phyloP scores from a whole-genome alignment of 2,329 filamentous ascomycete species.

The Penicillium sp. region DNA sequence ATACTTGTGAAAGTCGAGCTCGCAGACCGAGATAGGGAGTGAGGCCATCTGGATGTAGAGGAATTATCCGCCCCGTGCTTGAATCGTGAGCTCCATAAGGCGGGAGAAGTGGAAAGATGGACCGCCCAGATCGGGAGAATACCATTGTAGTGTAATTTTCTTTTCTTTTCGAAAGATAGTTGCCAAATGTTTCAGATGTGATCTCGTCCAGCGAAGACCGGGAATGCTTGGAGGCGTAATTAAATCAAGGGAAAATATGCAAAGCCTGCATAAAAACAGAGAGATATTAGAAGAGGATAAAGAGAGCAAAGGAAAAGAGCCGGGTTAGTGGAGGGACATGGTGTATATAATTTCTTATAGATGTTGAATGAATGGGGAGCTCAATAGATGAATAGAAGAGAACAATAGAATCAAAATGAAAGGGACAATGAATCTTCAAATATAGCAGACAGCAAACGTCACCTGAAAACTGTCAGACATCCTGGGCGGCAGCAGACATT shows the following conservation, averaged over 20 bases:
- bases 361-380: background rate
- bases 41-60: constrained; percentile 57
- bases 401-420: constrained; percentile 6
- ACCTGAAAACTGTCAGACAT: constrained; percentile 1
- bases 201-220: constrained; percentile 3
- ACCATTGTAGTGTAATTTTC: constrained; percentile 19
- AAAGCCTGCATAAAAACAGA: background rate
- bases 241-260: background rate
- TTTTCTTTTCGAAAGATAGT: background rate
- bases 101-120: constrained; percentile 34
- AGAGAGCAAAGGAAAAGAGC: background rate
- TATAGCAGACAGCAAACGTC: constrained; percentile 2
- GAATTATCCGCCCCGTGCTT: constrained; percentile 50
- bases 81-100: constrained; percentile 36
- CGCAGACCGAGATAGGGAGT: constrained; percentile 88
- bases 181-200: background rate
- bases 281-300: constrained; percentile 1
- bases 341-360: constrained; percentile 2
- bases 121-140: constrained; percentile 27
- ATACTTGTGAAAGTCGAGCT: constrained; percentile 84
- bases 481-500: constrained; percentile 11
- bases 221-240: background rate
- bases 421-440: constrained; percentile 9
- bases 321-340: background rate
- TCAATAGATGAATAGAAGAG: constrained; percentile 6